Conservation (phyloP, 2,329 filamentous ascomycete species). For the Didymella exigua region DNA sequence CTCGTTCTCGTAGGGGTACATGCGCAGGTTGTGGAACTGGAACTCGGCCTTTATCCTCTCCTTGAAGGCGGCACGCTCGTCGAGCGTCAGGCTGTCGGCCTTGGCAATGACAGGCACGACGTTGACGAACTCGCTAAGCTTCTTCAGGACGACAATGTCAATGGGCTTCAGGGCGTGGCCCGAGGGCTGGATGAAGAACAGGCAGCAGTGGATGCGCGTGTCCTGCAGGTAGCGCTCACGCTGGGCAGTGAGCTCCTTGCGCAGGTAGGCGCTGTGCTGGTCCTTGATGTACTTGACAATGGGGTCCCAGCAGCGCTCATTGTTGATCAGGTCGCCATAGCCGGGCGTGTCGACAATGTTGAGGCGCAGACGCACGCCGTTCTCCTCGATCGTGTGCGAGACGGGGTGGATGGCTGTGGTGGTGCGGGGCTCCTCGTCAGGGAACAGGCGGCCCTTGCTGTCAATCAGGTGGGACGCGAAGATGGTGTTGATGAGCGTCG, state of each 20-base stretch:
- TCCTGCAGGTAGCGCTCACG: constrained; percentile 99
- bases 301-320: constrained; percentile 99
- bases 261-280: constrained; percentile 97
- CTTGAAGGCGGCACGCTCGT: constrained; percentile 97
- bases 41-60: constrained; percentile 99
- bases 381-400: constrained; percentile 99
- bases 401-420: constrained; percentile 98
- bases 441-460: constrained; percentile 92
- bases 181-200: constrained; percentile 99
- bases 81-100: constrained; percentile 91
- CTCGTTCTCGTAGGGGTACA: constrained; percentile 99
- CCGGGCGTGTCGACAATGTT: constrained; percentile 99
- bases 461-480: constrained; percentile 99
- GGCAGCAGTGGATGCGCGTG: constrained; percentile 97
- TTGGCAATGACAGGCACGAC: constrained; percentile 99
- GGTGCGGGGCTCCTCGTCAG: constrained; percentile 89
- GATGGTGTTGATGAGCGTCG: constrained; percentile 99
- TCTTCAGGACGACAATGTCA: constrained; percentile 99
- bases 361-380: constrained; percentile 92
- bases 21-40: constrained; percentile 98
- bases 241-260: constrained; percentile 98
- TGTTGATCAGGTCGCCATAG: constrained; percentile 98
- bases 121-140: constrained; percentile 98
- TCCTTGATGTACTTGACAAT: constrained; percentile 99
- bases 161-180: constrained; percentile 99